phyloP scores from a whole-genome alignment of 148 eudicot species.

The Silene latifolia region DNA sequence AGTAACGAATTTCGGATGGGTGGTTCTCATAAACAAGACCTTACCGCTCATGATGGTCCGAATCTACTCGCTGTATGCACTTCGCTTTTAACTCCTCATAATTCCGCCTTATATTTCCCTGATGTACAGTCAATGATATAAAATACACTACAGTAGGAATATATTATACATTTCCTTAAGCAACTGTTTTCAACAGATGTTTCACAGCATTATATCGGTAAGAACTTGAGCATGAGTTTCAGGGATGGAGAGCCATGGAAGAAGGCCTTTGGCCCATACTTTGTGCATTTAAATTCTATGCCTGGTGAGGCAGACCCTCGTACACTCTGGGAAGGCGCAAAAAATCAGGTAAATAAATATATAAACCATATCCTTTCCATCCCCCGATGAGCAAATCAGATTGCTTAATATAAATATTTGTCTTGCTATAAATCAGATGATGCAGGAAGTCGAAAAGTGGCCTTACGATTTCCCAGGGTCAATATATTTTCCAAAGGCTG shows the following conservation, averaged over 20 bases:
- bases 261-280: slow-evolving; percentile 88
- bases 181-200: no score
- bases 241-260: slow-evolving; percentile 70
- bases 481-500: slow-evolving; percentile 41
- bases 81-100: background rate
- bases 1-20: slow-evolving; percentile 60
- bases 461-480: slow-evolving; percentile 69
- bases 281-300: slow-evolving; percentile 56
- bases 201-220: slow-evolving; percentile 71
- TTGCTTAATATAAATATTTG: background rate
- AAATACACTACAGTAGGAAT: slow-evolving; percentile 2
- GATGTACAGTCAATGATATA: background rate
- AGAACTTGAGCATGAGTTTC: slow-evolving; percentile 34
- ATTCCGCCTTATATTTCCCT: background rate
- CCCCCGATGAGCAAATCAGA: no score
- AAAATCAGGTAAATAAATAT: slow-evolving; percentile 39
- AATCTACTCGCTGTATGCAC: slow-evolving; percentile 54
- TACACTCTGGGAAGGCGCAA: slow-evolving; percentile 66
- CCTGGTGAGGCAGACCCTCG: slow-evolving; percentile 25
- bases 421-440: slow-evolving; percentile 40
- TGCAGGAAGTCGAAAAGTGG: slow-evolving; percentile 54
- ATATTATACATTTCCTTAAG: no score
- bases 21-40: slow-evolving; percentile 82
- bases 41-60: slow-evolving; percentile 79
- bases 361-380: background rate